Evolutionary conservation across 129 eudicot species (phyloP).

Genomic region (Deinandra increscens): DNA sequence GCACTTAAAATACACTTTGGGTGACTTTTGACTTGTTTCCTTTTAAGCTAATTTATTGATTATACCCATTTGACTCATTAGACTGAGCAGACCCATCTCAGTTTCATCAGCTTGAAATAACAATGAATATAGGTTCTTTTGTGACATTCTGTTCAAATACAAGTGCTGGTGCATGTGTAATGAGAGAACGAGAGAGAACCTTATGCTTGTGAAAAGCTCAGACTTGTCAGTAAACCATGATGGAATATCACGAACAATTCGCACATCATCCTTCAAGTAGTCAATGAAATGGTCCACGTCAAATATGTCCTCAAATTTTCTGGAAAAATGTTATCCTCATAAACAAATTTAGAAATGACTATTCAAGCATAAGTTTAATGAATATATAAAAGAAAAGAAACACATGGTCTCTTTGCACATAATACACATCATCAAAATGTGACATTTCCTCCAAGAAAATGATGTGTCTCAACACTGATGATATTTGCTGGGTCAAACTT

Average conservation of each 20-base stretch:
- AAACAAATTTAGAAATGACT: background rate
- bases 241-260: constrained; percentile 92
- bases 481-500: background rate
- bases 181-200: constrained; percentile 56
- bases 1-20: background rate
- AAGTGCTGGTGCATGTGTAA: background rate
- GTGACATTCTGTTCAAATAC: constrained; percentile 6
- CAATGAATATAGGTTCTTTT: background rate
- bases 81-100: too few species aligned
- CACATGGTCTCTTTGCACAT: background rate
- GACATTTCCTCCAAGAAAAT: constrained; percentile 1
- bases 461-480: background rate
- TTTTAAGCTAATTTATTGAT: too few species aligned
- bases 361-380: background rate
- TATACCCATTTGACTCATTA: too few species aligned
- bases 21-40: too few species aligned
- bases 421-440: constrained; percentile 1
- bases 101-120: constrained; percentile 8
- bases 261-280: constrained; percentile 93
- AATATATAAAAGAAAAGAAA: background rate
- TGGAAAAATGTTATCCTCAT: constrained; percentile 28
- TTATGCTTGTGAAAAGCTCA: constrained; percentile 83
- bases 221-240: constrained; percentile 94
- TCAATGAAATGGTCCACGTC: constrained; percentile 98
- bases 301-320: constrained; percentile 98